A percentile compares a stretch with the other conserved stretches of the same genome.
phyloP scores from a whole-genome alignment of 495 filamentous ascomycete species.

The Cercophora newfieldiana region DNA sequence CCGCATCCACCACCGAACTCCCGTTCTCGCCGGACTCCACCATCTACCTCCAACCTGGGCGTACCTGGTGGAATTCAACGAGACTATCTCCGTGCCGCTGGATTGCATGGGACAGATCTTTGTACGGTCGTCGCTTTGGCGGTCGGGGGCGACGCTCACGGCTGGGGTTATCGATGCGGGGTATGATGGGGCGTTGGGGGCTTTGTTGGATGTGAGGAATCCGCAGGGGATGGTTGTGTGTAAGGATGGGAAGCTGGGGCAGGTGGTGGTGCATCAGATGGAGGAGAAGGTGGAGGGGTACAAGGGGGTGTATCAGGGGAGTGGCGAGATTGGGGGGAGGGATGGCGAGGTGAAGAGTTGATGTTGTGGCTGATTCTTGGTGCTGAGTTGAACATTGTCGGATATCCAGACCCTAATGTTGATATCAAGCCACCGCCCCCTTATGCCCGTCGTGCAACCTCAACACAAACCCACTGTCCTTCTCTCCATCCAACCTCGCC shows the following conservation, averaged over 20 bases:
- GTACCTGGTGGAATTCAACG: slow-evolving; percentile 10
- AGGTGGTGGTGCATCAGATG: neutral
- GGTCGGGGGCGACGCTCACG: slow-evolving; percentile 3
- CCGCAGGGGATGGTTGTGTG: neutral
- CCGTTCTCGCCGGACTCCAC: no score
- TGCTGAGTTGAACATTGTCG: no score
- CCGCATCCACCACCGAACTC: no score
- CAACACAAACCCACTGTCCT: no score
- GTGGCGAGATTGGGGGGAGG: no score
- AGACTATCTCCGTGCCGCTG: slow-evolving; percentile 1
- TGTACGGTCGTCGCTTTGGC: slow-evolving; percentile 6
- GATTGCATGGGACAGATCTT: slow-evolving; percentile 12
- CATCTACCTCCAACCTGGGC: no score
- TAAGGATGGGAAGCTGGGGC: slow-evolving; percentile 7
- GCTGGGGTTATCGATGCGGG: slow-evolving; percentile 9
- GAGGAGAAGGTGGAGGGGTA: slow-evolving; percentile 6
- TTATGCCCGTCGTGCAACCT: no score
- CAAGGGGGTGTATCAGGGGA: slow-evolving; percentile 7
- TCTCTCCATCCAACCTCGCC: no score
- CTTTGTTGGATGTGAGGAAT: slow-evolving; percentile 3
- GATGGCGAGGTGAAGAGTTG: no score
- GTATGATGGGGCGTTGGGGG: slow-evolving; percentile 6
- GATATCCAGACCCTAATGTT: no score
- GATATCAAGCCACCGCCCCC: no score
- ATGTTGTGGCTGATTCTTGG: no score